Evolutionary conservation across 192 early-diverging fungal genomes (phyloP), one percentile per base, ranked within the genome.

Genomic region (Linnemannia elongata): DNA sequence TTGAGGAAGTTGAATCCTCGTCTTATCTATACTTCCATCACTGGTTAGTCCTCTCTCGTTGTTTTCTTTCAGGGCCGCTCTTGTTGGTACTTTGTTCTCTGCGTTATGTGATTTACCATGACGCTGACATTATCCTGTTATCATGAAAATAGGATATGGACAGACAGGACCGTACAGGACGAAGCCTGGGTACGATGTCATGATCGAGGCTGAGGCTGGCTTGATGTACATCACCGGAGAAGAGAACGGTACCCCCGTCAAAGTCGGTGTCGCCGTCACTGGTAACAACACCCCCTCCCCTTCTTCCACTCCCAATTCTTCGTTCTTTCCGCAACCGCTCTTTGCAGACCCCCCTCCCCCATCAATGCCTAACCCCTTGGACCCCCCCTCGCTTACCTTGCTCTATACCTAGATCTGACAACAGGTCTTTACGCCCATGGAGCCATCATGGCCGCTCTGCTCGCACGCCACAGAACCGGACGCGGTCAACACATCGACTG

Each of bases 171-270:
- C 97, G 22, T 97, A 94, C 81, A 89, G 94, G 12, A 74, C 91
- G 30, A 66, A 90, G 63, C 91, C 97, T 17, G 97, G 97, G 10
- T 97, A 98, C 84, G 97, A 97, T 91, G 96, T 96, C 44, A 95
- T 96, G 76, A 92, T 95, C 38, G 94, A 96, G 90, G 95, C 93
- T 12, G 96, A 97, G 80, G 97, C 95, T 35, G 97, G 97, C 24
- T 78, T 98, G 44, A 98, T 98, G 97, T 93, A 97, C 86, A 98
- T 98, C 55, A 98, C 97, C 2, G 97, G 97, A 38, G 97, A 97
- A 79, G 90, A 90, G 33, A 87, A 92, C 78, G 94, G 97, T 0
- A 72, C 89, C 36, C 97, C 97, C 0, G 97, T 97, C 60, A 98
- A 98, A 85, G 95, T 97, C 2, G 97, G 97, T 49, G 97, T 98